Conservation (phyloP, 2,329 filamentous ascomycete genomes). For the Penicillium expansum region DNA sequence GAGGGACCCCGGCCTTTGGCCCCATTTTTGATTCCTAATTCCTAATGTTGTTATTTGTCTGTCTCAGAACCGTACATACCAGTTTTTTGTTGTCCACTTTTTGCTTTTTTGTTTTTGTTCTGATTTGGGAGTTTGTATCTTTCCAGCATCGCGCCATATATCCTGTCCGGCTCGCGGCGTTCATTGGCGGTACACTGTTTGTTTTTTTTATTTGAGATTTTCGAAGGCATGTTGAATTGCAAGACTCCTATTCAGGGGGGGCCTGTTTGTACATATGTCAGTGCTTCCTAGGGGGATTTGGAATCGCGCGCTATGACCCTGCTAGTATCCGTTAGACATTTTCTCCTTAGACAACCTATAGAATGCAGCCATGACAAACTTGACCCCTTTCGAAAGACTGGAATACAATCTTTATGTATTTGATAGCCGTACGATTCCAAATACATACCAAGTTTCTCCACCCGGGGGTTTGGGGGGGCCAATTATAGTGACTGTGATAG, state of each 20-base stretch:
- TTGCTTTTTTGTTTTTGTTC: constrained; percentile 1
- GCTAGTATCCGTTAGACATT: neutral
- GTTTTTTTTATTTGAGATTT: neutral
- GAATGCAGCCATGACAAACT: neutral
- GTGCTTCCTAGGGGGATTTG: neutral
- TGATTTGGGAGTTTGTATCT: neutral
- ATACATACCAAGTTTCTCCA: neutral
- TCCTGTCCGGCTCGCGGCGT: neutral
- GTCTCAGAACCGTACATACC: neutral
- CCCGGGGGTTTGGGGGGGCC: neutral
- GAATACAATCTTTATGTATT: neutral
- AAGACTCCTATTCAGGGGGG: neutral
- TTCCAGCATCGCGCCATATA: neutral
- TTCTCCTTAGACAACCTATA: neutral
- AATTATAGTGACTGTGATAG: neutral
- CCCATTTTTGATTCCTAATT: constrained; percentile 68
- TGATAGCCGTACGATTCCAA: constrained; percentile 4
- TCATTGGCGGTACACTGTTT: neutral
- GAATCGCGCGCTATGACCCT: constrained; percentile 6
- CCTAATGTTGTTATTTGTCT: neutral
- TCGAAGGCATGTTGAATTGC: neutral
- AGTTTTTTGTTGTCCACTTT: neutral
- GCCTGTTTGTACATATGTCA: constrained; percentile 2
- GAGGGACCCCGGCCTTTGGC: constrained; percentile 66
- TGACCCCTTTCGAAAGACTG: neutral